Evolutionary conservation across 805 yeast genomes (phyloP), one percentile per base, ranked within the genome.

Genomic region (Metschnikowia koreensis): DNA sequence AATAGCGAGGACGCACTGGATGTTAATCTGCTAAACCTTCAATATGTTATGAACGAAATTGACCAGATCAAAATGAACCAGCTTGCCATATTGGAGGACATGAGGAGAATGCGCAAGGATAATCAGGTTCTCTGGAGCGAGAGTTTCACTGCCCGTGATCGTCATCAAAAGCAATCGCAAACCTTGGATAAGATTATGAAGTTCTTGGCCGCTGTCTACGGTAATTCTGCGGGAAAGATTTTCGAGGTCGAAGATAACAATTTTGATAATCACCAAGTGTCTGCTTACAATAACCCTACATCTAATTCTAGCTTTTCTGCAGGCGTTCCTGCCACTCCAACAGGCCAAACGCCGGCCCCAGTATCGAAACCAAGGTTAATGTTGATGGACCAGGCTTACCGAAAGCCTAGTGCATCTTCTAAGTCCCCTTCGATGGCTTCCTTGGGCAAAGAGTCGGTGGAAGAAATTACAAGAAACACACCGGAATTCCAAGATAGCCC

Each of bases 111-210:
- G 38, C 79, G 91, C 52, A 85, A 85, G 54, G 98, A 94, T 65
- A 94, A 93, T 70, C 93, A 89, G 65, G 68, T 89, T 61, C 70
- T 94, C 42, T 94, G 99, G 99, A 85, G 86, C 54, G 98, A 94
- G 65, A 86, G 90, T 62, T 84, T 79, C 65, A 71, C 84, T 52
- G 86, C 93, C 6, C 77, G 97, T 48, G 97, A 93, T 66, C 81
- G 92, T 57, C 89, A 92, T 67, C 82, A 86, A 60, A 79, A 84
- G 34, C 98, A 94, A 66, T 84, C 93, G 39, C 93, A 88, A 56
- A 89, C 97, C 22, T 75, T 94, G 50, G 96, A 91, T 57, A 87
- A 89, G 57, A 93, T 94, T 46, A 70, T 94, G 61, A 81, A 94
- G 60, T 93, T 94, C 59, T 74, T 94, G 61, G 96, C 97, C 2